phyloP scores from a whole-genome alignment of 1,284 basidiomycete genomes.

The Ustilago tritici region DNA sequence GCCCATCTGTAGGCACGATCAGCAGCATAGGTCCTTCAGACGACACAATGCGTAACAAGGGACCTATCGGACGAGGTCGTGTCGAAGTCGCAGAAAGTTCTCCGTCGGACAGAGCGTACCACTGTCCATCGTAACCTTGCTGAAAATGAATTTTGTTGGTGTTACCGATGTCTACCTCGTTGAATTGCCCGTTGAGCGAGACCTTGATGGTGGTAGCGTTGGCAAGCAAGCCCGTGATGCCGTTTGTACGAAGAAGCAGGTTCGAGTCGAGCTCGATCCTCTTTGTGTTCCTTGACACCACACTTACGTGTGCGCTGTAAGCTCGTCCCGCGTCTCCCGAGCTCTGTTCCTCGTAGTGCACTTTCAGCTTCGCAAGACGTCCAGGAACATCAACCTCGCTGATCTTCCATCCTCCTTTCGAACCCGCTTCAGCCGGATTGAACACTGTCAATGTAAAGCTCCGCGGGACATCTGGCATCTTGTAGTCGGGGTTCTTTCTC shows the following conservation, averaged over 20 bases:
- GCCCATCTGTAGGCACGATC: conserved; percentile 25
- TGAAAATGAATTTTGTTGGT: conserved; percentile 6
- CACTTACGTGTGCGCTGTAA: neutral
- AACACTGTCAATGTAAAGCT: conserved; percentile 78
- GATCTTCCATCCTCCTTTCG: conserved; percentile 78
- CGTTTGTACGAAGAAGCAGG: conserved; percentile 7
- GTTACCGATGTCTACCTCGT: neutral
- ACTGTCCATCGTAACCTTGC: conserved; percentile 2
- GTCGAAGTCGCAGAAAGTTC: neutral
- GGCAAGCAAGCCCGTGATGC: neutral
- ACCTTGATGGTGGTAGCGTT: conserved; percentile 9
- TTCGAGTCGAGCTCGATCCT: conserved; percentile 23
- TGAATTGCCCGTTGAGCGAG: conserved; percentile 4
- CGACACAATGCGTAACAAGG: conserved; percentile 35
- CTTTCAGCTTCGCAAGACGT: conserved; percentile 42
- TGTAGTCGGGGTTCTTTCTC: conserved; percentile 21
- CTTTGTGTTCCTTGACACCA: conserved; percentile 7
- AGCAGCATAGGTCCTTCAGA: conserved; percentile 38
- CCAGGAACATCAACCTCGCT: conserved; percentile 75
- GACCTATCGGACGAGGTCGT: conserved; percentile 33
- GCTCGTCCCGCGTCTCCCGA: neutral
- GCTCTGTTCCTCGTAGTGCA: conserved; percentile 8
- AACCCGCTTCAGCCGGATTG: conserved; percentile 76
- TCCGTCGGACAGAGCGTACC: neutral
- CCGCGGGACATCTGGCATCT: conserved; percentile 28